Base-by-base conservation (phyloP, 805 yeast genomes). In the Saturnispora serradocipensis region DNA sequence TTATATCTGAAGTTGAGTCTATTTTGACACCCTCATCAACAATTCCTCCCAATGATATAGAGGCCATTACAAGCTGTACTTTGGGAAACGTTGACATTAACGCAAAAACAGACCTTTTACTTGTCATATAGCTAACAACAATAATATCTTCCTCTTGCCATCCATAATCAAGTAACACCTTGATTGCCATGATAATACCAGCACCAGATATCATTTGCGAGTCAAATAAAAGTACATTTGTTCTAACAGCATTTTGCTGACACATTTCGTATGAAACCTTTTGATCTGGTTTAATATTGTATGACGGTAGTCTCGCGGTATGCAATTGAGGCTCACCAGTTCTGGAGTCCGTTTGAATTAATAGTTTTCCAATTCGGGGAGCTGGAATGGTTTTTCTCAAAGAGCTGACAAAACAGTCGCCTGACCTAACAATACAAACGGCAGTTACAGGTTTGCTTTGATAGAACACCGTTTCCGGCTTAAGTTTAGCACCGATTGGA, bases 301-400 rank as follows among this genome's bases (percentile, higher is more conserved):
- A 44, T 10, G 18, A 6, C 0, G 97, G 97, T 38, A 91, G 67
- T 24, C 80, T 76, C 56, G 85, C 84, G n/a, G 83, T 80, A 65
- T 90, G 97, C 54, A 93, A 72, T 62, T 85, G 90, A 1, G 99
- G 98, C 67, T 91, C 98, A 8, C 98, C 98, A 0, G 98, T 90
- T 22, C 72, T 68, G 0, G 93, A 74, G 65, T 90, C 96, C 7
- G 95, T 83, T 67, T 89, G 96, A 59, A 91, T 89, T 45, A 91
- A 71, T 24, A 91, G 65, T 61, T 90, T 87, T 0, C 99, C 98
- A 35, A 88, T 74, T 10, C 80, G 75, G 11, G 88, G 81, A 48
- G 82, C 88, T 1, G 97, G 91, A 25, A 88, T 72, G 0, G 90
- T 79, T 57, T 81, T 81, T 54, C 86, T 78, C 39, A 91, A 71